These are phyloP conservation scores for Zostera marina DNA, from an alignment of 116 monocot genomes.

Conservation along the genomic window DNA sequence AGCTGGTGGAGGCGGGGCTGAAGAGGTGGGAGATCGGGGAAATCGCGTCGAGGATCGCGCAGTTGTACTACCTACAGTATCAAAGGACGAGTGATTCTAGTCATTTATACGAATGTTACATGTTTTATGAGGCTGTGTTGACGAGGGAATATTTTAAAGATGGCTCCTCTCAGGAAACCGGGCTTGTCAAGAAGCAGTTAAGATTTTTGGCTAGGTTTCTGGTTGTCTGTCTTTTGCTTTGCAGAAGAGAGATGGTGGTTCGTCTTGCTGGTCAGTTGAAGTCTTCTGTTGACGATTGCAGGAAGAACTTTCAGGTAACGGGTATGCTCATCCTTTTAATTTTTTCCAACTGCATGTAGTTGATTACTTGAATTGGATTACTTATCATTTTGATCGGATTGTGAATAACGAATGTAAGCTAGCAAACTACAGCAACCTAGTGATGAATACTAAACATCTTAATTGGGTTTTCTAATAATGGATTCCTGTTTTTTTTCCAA, in stretches of 20 bases:
- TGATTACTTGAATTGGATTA: too few relatives aligned
- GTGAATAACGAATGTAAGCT: too few relatives aligned
- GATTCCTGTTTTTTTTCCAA: too few relatives aligned
- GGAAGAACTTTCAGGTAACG: constrained; percentile 39
- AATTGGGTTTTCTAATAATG: too few relatives aligned
- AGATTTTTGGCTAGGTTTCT: constrained; percentile 69
- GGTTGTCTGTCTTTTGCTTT: constrained; percentile 54
- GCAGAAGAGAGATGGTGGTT: constrained; percentile 47
- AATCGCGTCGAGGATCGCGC: constrained; percentile 85
- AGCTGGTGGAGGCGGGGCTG: constrained; percentile 63
- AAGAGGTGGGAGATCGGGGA: constrained; percentile 88
- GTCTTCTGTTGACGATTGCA: constrained; percentile 49
- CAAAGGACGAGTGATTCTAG: constrained; percentile 59
- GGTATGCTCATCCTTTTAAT: not conserved
- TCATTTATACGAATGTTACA: constrained; percentile 46
- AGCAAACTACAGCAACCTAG: too few relatives aligned
- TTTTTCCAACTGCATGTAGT: too few relatives aligned
- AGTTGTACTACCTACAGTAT: constrained; percentile 78
- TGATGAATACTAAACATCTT: too few relatives aligned
- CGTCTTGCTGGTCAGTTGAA: constrained; percentile 28
- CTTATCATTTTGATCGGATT: too few relatives aligned
- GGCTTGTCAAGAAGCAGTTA: constrained; percentile 57
- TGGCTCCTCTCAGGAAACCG: constrained; percentile 20
- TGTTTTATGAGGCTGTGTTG: constrained; percentile 80
- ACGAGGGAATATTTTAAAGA: constrained; percentile 65